Base-by-base conservation (phyloP, 352 stramenopile species). In the Paralagenidium karlingii region DNA sequence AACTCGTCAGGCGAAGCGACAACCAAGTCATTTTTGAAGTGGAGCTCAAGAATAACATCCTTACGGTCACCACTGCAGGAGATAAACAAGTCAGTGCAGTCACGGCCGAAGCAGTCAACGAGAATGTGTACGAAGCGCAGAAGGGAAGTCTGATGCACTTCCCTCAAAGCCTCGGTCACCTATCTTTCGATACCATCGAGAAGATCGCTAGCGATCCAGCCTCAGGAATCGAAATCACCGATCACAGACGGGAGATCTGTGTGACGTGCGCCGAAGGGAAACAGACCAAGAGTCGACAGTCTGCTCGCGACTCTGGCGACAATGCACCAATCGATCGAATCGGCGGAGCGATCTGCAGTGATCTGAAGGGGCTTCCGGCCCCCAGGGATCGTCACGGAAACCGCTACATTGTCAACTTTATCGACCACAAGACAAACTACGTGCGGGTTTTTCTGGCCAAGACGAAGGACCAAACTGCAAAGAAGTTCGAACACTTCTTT, bases 251-350 rank as follows among this genome's bases (percentile, higher is more conserved):
- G 0, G 30, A 6, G 0, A 48, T 42, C 2, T 53, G 50, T 27
- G 15, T 58, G 0, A 39, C 45, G 1, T 58, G 38, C 24, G 45
- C 39, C 5, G 0, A 50, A 27, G 45, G 34, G 0, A 58, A 58
- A 15, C 34, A 53, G 22, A 36, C 30, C 8, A 36, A 36, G 7
- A 36, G 22, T 36, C 3, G 7, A 3, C 30, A 36, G 30, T 7
- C 30, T 3, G 3, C 3, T 3, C 19, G 22, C 7, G 30, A 36
- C 7, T 20, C 30, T 3, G 8, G 7, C 19, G 7, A 7, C 30
- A 36, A 7, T 20, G 19, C 30, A 7, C 7, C 30, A 3, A 36
- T 36, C 7, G 7, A 36, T 20, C 16, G 7, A 8, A 36, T 36
- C 7, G 30, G 30, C 22, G 30, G 3, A 8, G 30, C 22, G 30